These are phyloP conservation scores for Aspergillus udagawae DNA, from an alignment of 2,329 filamentous ascomycete species.

Conservation along the genomic window DNA sequence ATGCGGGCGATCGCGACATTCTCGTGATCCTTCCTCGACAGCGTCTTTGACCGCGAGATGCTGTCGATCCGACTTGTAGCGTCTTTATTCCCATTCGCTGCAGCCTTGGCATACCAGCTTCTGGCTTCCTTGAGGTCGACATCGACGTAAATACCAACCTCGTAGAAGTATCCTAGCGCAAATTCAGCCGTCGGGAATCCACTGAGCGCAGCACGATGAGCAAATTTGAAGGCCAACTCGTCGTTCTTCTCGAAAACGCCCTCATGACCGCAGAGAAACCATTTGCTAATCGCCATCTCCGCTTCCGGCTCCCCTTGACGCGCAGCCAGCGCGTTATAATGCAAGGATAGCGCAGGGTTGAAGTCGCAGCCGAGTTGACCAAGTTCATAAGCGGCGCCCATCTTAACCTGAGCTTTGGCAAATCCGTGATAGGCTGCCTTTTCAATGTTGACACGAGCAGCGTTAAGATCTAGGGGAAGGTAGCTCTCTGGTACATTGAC, in stretches of 20 bases:
- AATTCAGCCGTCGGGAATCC: conserved; percentile 91
- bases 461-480: conserved; percentile 66
- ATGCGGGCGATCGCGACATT: conserved; percentile 84
- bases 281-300: conserved; percentile 93
- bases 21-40: conserved; percentile 90
- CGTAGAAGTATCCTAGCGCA: conserved; percentile 93
- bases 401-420: conserved; percentile 92
- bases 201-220: conserved; percentile 74
- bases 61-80: conserved; percentile 77
- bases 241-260: conserved; percentile 93
- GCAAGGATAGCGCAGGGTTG: conserved; percentile 83
- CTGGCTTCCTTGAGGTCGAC: conserved; percentile 77
- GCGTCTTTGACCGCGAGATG: conserved; percentile 73
- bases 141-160: conserved; percentile 90
- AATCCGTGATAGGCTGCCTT: conserved; percentile 96
- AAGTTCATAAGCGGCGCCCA: conserved; percentile 93
- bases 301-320: conserved; percentile 90
- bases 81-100: conserved; percentile 87
- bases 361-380: conserved; percentile 94
- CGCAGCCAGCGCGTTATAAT: conserved; percentile 92
- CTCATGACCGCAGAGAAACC: conserved; percentile 96
- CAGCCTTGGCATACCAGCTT: conserved; percentile 86
- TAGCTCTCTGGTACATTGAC: conserved; percentile 71
- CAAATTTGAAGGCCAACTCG: conserved; percentile 85
- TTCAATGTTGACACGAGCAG: conserved; percentile 83